A percentile compares a stretch with the other conserved stretches of the same genome.
These are phyloP conservation scores for Zygoascus bituminiphila DNA, from an alignment of 805 yeast species.

Conservation along the genomic window DNA sequence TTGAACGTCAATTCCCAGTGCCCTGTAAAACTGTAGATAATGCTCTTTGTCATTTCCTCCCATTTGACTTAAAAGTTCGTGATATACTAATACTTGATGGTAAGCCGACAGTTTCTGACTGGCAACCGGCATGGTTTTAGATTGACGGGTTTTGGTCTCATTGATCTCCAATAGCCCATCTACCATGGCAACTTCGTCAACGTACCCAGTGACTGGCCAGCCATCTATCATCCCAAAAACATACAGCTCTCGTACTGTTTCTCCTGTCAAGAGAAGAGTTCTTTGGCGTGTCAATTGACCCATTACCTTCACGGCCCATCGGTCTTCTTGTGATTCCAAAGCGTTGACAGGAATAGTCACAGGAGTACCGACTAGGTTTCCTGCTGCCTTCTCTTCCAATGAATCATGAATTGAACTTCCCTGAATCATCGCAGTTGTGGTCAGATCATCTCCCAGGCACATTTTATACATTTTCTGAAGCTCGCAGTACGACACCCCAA, in stretches of 20 bases:
- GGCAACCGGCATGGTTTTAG: conserved; percentile 10
- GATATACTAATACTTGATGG: conserved; percentile 28
- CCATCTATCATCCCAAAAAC: conserved; percentile 20
- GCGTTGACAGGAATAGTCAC: background rate
- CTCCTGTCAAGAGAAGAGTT: background rate
- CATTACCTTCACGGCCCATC: conserved; percentile 17
- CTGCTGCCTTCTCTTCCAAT: conserved; percentile 12
- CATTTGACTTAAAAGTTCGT: conserved; percentile 16
- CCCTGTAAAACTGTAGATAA: conserved; percentile 6
- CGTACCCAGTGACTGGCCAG: conserved; percentile 21
- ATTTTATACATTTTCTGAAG: conserved; percentile 16
- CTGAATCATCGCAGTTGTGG: conserved; percentile 12
- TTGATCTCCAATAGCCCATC: conserved; percentile 14
- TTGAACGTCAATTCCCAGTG: conserved; percentile 6
- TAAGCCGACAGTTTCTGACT: conserved; percentile 24
- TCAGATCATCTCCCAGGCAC: background rate
- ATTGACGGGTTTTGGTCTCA: conserved; percentile 26
- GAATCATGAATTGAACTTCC: conserved; percentile 19
- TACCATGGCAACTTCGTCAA: conserved; percentile 19
- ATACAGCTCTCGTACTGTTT: conserved; percentile 23
- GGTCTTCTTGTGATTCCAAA: conserved; percentile 7
- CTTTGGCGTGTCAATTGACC: conserved; percentile 11
- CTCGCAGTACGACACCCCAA: conserved; percentile 21
- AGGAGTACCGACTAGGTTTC: background rate
- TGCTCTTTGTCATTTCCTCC: conserved; percentile 1